Conservation (phyloP, 1,284 basidiomycete species). For the Peniophora sp. region DNA sequence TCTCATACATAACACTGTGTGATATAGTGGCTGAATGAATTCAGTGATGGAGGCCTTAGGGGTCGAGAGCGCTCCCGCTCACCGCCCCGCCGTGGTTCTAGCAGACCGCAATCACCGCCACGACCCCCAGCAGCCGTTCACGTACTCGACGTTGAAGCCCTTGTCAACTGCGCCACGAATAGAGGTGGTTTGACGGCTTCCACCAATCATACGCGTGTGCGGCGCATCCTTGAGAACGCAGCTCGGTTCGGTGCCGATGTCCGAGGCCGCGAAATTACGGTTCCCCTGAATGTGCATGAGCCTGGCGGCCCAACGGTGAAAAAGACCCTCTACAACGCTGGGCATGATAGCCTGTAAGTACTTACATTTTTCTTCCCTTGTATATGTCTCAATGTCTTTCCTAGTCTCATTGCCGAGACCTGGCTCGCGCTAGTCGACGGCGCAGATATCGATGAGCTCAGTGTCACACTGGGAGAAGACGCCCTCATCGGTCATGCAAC, state of each 20-base stretch:
- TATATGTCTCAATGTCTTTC: background rate
- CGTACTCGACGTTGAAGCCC: too few species aligned
- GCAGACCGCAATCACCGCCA: too few species aligned
- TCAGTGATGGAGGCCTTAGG: slow-evolving; percentile 1
- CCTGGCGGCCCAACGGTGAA: slow-evolving; percentile 9
- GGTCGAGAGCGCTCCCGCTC: background rate
- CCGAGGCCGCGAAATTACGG: slow-evolving; percentile 10
- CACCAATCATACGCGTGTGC: background rate
- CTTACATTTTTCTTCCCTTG: background rate
- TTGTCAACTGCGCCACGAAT: too few species aligned
- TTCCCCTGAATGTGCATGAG: slow-evolving; percentile 8
- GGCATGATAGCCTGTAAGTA: slow-evolving; percentile 26
- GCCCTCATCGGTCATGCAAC: background rate
- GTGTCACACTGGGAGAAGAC: background rate
- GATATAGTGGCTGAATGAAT: background rate
- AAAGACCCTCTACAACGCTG: slow-evolving; percentile 20
- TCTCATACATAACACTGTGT: background rate
- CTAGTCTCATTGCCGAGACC: background rate
- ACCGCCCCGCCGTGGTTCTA: background rate
- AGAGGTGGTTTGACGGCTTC: too few species aligned
- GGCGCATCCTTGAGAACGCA: slow-evolving; percentile 1
- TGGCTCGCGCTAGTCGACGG: background rate
- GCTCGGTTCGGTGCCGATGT: slow-evolving; percentile 9
- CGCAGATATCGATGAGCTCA: background rate
- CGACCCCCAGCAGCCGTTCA: too few species aligned